Evolutionary conservation across 345 rosid species (phyloP), one percentile per base, ranked within the genome.

Genomic region (Populus tremula): DNA sequence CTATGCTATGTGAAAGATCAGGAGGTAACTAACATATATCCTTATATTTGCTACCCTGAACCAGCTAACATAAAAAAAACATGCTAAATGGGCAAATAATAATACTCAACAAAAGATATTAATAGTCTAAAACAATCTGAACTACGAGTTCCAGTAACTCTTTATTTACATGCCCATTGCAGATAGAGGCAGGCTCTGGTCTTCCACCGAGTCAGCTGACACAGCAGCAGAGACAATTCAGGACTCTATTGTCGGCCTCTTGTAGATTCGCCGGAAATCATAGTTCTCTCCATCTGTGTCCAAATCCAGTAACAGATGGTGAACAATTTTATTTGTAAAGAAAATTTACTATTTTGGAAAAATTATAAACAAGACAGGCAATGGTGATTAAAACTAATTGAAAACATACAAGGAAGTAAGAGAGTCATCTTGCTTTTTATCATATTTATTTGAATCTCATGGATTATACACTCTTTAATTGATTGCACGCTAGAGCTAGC

Each of bases 251-350:
- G n/a, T 2, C 1, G 35, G 31, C 20, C 8, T 12, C 8, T 39
- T 5, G n/a, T 20, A 2, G 18, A 14, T 31, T 43, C 73, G 35
- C 23, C 23, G 21, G 41, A 29, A 38, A 73, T 2, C 31, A 83
- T 17, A 10, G 72, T 1, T 45, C 67, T 73, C 79, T 77, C 83
- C 61, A 79, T 7, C 81, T 80, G 72, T 18, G 69, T 10, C 25
- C 50, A 69, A 23, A 27, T 31, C n/a, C 23, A 23, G n/a, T 56
- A 23, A 25, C 59, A 20, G n/a, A 6, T 0, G 23, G 8, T 53
- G 59, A 53, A 53, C 23, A 53, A 20, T 18, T 53, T 18, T 8
- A 11, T 18, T 53, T 53, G 21, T 0, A 53, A 20, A 2, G 59
- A 20, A 53, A 6, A 20, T 53, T 20, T 53, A 0, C 21, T 20